These are phyloP conservation scores for Fusarium metavorans DNA, from an alignment of 2,329 filamentous ascomycete species.

Conservation along the genomic window DNA sequence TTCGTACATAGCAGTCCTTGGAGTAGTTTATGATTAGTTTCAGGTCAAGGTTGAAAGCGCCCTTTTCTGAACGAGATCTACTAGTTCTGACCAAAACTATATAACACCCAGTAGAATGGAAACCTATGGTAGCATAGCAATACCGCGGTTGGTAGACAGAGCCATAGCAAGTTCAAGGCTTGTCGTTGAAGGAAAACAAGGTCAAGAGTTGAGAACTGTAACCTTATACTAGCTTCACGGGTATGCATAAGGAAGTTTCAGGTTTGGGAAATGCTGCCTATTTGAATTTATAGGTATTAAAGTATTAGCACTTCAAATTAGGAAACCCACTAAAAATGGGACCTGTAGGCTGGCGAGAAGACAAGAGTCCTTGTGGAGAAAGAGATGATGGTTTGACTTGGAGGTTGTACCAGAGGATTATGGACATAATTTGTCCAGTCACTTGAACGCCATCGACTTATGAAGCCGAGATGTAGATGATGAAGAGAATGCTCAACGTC, in stretches of 20 bases:
- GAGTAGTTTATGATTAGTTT: no score
- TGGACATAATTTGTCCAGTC: background rate
- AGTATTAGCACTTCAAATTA: background rate
- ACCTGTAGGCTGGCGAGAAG: background rate
- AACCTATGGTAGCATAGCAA: no score
- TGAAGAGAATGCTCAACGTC: no score
- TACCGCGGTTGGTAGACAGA: background rate
- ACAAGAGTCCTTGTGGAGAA: background rate
- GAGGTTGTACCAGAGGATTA: background rate
- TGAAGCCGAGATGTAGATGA: background rate
- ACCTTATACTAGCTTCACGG: background rate
- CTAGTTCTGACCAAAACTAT: no score
- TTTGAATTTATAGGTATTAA: background rate
- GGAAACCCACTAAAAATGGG: background rate
- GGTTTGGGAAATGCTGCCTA: background rate
- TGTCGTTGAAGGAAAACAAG: background rate
- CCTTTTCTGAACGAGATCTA: no score
- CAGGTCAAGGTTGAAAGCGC: no score
- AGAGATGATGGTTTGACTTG: background rate
- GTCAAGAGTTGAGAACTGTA: background rate
- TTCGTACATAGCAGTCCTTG: no score
- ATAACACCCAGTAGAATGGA: no score
- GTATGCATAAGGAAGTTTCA: background rate
- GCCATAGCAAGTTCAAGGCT: background rate
- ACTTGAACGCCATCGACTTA: background rate